A percentile compares a stretch with the other conserved stretches of the same genome.
Evolutionary conservation across 306 rosid species (phyloP).

Genomic region (Trichosanthes truncata): DNA sequence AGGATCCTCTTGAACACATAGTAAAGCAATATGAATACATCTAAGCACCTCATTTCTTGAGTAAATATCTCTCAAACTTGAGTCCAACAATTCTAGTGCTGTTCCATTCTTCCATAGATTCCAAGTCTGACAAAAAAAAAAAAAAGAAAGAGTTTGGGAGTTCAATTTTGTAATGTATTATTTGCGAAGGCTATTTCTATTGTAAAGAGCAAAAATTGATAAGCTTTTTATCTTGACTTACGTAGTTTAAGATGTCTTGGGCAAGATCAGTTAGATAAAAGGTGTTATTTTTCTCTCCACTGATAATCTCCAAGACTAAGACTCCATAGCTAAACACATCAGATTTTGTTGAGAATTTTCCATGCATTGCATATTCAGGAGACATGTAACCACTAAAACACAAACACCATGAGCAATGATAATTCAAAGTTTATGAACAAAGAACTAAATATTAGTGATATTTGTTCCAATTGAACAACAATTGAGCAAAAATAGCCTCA

Average conservation of each 20-base stretch:
- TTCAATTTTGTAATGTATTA: neutral
- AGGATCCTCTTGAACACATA: constrained; percentile 24
- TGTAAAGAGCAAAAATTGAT: neutral
- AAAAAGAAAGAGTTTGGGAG: too few species aligned
- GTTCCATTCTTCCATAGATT: constrained; percentile 17
- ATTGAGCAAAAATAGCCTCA: too few species aligned
- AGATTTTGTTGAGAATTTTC: constrained; percentile 4
- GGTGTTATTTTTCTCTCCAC: constrained; percentile 12
- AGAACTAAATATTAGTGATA: neutral
- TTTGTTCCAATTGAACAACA: too few species aligned
- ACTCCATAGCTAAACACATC: constrained; percentile 22
- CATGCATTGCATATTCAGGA: constrained; percentile 13
- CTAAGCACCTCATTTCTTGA: constrained; percentile 17
- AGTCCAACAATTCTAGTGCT: constrained; percentile 9
- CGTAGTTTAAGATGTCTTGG: constrained; percentile 5
- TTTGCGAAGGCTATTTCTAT: neutral
- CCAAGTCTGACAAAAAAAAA: constrained; percentile 16
- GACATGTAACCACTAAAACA: constrained; percentile 12
- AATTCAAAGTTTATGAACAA: neutral
- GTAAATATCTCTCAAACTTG: neutral
- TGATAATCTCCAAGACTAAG: constrained; percentile 15
- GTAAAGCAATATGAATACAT: constrained; percentile 21
- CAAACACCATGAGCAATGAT: neutral
- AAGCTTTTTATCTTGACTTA: neutral
- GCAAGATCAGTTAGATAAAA: neutral